phyloP scores from a whole-genome alignment of 495 filamentous ascomycete genomes.

The Cenococcum geophilum region DNA sequence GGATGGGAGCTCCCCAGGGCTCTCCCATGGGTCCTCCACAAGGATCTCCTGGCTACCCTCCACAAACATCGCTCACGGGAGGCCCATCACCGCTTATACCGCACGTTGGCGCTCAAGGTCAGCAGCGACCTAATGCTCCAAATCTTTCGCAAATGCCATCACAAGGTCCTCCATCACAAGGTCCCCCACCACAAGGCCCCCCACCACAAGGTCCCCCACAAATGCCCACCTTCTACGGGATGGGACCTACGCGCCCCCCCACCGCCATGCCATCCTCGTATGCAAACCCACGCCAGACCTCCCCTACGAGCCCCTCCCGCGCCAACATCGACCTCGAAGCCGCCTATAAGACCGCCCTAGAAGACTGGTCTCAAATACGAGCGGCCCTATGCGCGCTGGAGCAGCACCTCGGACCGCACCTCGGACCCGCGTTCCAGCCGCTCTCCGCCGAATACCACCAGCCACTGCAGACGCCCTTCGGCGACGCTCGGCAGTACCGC shows the following conservation, averaged over 20 bases:
- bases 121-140: no score
- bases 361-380: conserved; percentile 73
- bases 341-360: conserved; percentile 61
- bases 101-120: not conserved
- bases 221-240: conserved; percentile 50
- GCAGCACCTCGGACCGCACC: conserved; percentile 58
- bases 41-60: not conserved
- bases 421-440: conserved; percentile 73
- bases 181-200: conserved; percentile 15
- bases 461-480: conserved; percentile 68
- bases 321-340: conserved; percentile 51
- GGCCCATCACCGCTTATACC: not conserved
- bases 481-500: conserved; percentile 72
- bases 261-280: conserved; percentile 55
- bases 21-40: not conserved
- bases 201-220: conserved; percentile 19
- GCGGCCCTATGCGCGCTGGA: conserved; percentile 62
- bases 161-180: conserved; percentile 16
- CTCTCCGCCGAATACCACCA: conserved; percentile 64
- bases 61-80: not conserved
- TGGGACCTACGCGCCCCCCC: conserved; percentile 52
- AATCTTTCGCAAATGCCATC: not conserved
- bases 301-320: conserved; percentile 10
- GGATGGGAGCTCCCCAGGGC: not conserved
- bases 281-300: conserved; percentile 4